These are phyloP conservation scores for Coemansia sp. DNA, from an alignment of 192 early-diverging fungal species.

Conservation along the genomic window DNA sequence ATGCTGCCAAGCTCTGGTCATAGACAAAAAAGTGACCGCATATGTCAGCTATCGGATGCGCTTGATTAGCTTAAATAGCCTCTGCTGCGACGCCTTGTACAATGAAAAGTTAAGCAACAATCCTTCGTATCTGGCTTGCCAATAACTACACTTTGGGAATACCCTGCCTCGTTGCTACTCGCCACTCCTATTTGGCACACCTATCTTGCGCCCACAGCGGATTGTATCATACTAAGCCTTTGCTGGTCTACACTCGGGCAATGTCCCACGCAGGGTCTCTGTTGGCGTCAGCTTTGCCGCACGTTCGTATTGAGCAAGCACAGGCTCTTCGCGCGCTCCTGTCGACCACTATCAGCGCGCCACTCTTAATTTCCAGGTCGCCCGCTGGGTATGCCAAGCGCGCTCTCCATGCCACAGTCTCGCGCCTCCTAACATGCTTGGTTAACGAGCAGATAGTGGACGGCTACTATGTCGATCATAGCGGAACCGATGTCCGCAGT, in stretches of 20 bases:
- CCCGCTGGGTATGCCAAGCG: slow-evolving; percentile 28
- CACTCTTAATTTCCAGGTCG: slow-evolving; percentile 18
- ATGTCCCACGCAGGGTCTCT: not conserved
- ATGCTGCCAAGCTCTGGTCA: not conserved
- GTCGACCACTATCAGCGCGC: not conserved
- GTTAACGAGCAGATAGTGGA: slow-evolving; percentile 57
- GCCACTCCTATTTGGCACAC: not conserved
- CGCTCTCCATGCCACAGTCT: slow-evolving; percentile 55
- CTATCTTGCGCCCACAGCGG: not conserved
- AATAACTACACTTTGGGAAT: not conserved
- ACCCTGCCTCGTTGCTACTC: too few relatives aligned
- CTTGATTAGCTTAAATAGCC: not conserved
- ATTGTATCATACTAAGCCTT: not conserved
- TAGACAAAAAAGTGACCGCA: not conserved
- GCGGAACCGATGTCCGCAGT: slow-evolving; percentile 13
- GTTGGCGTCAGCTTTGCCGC: not conserved
- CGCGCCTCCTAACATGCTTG: slow-evolving; percentile 58
- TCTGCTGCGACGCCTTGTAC: not conserved
- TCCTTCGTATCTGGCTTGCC: not conserved
- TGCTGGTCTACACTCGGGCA: not conserved
- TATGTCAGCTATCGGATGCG: not conserved
- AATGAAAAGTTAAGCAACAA: not conserved
- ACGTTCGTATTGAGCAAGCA: not conserved
- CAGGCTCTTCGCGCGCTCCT: slow-evolving; percentile 12
- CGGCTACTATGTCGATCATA: slow-evolving; percentile 42